These are phyloP conservation scores for Aschersonia sp. DNA, from an alignment of 2,329 filamentous ascomycete species.

Conservation along the genomic window DNA sequence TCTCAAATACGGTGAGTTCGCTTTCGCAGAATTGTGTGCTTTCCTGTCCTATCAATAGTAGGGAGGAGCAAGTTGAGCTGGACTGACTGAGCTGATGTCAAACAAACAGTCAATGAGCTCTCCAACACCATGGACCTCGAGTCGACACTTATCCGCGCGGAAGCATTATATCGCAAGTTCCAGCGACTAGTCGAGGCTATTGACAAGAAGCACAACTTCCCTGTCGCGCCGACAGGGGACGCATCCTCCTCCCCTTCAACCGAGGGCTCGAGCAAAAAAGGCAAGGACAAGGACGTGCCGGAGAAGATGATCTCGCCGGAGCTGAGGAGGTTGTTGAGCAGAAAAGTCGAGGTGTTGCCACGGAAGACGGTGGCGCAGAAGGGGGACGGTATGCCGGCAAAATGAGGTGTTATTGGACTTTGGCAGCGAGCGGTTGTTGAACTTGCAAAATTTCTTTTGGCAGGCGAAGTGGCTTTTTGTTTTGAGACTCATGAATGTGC, in stretches of 20 bases:
- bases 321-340: conserved; percentile 36
- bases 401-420: conserved; percentile 5
- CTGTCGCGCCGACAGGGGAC: conserved; percentile 26
- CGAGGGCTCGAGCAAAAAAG: conserved; percentile 11
- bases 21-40: neutral
- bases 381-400: conserved; percentile 20
- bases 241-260: conserved; percentile 3
- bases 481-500: neutral
- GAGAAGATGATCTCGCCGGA: conserved; percentile 42
- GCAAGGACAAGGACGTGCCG: conserved; percentile 16
- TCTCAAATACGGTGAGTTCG: conserved; percentile 70
- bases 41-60: neutral
- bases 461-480: neutral
- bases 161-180: conserved; percentile 78
- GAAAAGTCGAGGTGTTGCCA: conserved; percentile 29
- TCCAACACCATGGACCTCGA: conserved; percentile 86
- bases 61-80: too few relatives aligned
- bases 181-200: conserved; percentile 79
- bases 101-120: conserved; percentile 68
- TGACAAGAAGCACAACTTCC: conserved; percentile 83
- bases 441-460: too few relatives aligned
- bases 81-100: too few relatives aligned
- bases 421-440: neutral
- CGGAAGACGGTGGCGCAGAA: conserved; percentile 19
- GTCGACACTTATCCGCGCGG: conserved; percentile 73